phyloP scores from a whole-genome alignment of 1,284 basidiomycete species.

The Hemileia vastatrix region DNA sequence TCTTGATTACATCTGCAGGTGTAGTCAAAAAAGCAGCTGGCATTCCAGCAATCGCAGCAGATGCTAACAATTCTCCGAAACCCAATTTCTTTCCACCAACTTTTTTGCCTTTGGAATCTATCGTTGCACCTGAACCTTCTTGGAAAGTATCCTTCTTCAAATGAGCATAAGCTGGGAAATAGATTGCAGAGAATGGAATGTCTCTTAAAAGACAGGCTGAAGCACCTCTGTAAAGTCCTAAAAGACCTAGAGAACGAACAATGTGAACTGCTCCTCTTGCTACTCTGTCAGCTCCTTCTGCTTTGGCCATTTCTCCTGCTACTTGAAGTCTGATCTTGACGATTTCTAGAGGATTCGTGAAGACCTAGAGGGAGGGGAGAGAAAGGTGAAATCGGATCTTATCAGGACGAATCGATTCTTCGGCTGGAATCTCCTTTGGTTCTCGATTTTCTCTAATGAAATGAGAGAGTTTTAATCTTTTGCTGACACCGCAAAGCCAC shows the following conservation, averaged over 20 bases:
- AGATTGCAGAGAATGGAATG: conserved; percentile 43
- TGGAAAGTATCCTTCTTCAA: conserved; percentile 38
- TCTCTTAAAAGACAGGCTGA: conserved; percentile 40
- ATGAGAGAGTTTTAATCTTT: too few species aligned
- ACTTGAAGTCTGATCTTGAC: conserved; percentile 44
- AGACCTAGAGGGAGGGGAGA: conserved; percentile 24
- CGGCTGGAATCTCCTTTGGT: not conserved
- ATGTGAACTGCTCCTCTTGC: conserved; percentile 39
- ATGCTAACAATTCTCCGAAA: conserved; percentile 39
- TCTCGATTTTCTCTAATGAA: not conserved
- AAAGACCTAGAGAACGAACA: conserved; percentile 38
- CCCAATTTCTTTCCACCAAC: conserved; percentile 36
- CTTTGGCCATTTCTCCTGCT: conserved; percentile 36
- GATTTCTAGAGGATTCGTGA: conserved; percentile 43
- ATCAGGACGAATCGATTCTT: not conserved
- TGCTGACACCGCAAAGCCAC: too few species aligned
- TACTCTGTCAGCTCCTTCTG: conserved; percentile 33
- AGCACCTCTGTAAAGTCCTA: conserved; percentile 41
- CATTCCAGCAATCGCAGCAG: conserved; percentile 40
- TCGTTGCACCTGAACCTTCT: conserved; percentile 26
- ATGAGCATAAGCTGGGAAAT: too few species aligned
- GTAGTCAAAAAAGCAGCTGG: conserved; percentile 43
- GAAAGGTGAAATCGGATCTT: not conserved
- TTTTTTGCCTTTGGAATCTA: not conserved
- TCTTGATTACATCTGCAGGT: conserved; percentile 44